Base-by-base conservation (phyloP, 148 eudicot genomes). In the Dianthus caryophyllus region DNA sequence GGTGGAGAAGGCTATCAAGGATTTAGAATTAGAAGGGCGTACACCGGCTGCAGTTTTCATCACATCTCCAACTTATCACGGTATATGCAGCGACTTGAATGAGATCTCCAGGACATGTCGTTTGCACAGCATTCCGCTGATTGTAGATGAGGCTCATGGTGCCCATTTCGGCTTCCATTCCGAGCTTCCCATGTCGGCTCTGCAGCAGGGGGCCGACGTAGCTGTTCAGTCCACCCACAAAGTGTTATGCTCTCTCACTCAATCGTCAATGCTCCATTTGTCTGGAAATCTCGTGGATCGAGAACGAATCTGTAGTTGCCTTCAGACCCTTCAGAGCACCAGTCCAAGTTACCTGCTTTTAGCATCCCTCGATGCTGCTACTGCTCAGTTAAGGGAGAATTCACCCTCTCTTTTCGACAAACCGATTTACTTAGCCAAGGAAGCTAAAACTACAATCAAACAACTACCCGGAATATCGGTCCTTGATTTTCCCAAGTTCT, bases 101-200 rank as follows among this genome's bases (percentile, higher is more conserved):
- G 78, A 82, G 71, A 89, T 89, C 17, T 77, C 86, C 15, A 20
- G 59, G 25, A 51, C 83, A 0, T 89, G 89, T 64, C 89, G 78
- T 60, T 71, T 71, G 16, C 68, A 61, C 12, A 69, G 65, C 53
- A 77, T 89, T 41, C 96, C 96, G 26, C 39, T 89, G 20, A 87
- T 89, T 46, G 88, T 87, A 10, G 96, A 89, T 38, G 96, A 89
- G 77, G 96, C 96, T 66, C 96, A 89, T 50, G 96, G 96, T 17
- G 97, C 94, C 15, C 97, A 90, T 66, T 83, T 90, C 18, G 89
- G 94, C 47, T 87, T 87, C 74, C 97, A 90, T 72, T 75, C 76
- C 2, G 46, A 67, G 20, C 76, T 87, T 36, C 97, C 94, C 36
- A 49, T 29, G 24, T 77, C 97, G 43, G 90, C 97, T 33, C 89